Base-by-base conservation (phyloP, 1,284 basidiomycete species). In the Earliella scabrosa region DNA sequence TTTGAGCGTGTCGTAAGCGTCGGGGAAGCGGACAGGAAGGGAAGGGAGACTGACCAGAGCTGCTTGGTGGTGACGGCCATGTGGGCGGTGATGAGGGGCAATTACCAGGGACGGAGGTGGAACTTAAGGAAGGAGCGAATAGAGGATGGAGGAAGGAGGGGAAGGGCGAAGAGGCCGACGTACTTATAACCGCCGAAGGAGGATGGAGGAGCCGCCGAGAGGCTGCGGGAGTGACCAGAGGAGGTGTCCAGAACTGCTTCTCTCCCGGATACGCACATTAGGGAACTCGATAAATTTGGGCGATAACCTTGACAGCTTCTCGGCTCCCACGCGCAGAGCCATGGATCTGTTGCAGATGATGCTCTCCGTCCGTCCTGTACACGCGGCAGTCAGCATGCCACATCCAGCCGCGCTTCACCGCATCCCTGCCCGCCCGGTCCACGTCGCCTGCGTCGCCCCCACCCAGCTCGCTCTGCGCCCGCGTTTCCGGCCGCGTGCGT, bases 41-140 rank as follows among this genome's bases (percentile, higher is more conserved):
- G 32, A 45, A 39, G 39, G 29, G 44, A 38, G 47, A 76, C 79
- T 71, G 56, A 86, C 85, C 85, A 87, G 63, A 83, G 74, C 68
- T 83, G 80, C 68, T 86, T 82, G 70, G 75, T 83, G 54, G 76
- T 75, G 74, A 83, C 83, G 58, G 73, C 79, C 75, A 78, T 71
- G 66, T 78, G 76, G 74, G 79, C 78, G 66, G 78, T 71, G 65
- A 82, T 79, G 86, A 66, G 71, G 66, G 73, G 74, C 50, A 34
- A 62, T 62, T 58, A 63, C 43, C n/a, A 40, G 24, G 50, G 35
- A 27, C 21, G 67, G 59, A 63, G 59, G 63, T 55, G 53, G 61
- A 59, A 31, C 26, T 45, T 56, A 64, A 60, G 56, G 59, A 69
- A 67, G 68, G 68, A 71, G 66, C 60, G 65, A 45, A 55, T 52